Evolutionary conservation across 495 filamentous ascomycete species (phyloP).

Genomic region (Neurospora intermedia): DNA sequence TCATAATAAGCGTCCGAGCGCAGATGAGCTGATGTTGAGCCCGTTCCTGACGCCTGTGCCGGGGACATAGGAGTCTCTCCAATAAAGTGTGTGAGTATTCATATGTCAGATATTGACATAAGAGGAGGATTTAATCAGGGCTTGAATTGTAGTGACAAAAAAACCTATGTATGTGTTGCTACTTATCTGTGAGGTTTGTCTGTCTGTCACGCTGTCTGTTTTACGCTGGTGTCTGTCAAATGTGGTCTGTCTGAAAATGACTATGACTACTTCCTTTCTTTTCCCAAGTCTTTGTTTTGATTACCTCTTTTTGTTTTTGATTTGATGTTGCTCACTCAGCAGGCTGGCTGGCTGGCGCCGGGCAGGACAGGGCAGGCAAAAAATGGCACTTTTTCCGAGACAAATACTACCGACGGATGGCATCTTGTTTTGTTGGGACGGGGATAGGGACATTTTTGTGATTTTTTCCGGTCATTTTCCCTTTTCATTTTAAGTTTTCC

Average conservation of each 20-base stretch:
- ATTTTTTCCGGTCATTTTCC: too few species aligned
- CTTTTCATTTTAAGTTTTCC: background rate
- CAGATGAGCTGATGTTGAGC: conserved; percentile 76
- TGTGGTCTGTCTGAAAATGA: background rate
- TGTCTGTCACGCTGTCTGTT: background rate
- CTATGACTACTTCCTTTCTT: background rate
- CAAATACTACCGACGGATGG: background rate
- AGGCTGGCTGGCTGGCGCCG: background rate
- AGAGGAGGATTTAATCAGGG: background rate
- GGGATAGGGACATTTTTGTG: background rate
- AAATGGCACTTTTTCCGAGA: background rate
- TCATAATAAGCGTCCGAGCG: conserved; percentile 79
- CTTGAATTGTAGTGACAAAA: background rate
- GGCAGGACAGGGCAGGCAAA: background rate
- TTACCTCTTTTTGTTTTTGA: background rate
- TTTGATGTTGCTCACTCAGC: background rate
- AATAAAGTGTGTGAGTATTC: background rate
- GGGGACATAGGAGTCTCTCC: conserved; percentile 25
- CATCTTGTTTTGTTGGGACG: background rate
- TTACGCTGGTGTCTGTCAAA: background rate
- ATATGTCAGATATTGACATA: too few species aligned
- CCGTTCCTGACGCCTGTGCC: conserved; percentile 58
- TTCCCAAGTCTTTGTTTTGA: background rate
- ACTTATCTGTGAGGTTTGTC: background rate
- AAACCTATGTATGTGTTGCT: background rate